Base-by-base conservation (phyloP, 306 rosid genomes). In the Lathyrus sativus region DNA sequence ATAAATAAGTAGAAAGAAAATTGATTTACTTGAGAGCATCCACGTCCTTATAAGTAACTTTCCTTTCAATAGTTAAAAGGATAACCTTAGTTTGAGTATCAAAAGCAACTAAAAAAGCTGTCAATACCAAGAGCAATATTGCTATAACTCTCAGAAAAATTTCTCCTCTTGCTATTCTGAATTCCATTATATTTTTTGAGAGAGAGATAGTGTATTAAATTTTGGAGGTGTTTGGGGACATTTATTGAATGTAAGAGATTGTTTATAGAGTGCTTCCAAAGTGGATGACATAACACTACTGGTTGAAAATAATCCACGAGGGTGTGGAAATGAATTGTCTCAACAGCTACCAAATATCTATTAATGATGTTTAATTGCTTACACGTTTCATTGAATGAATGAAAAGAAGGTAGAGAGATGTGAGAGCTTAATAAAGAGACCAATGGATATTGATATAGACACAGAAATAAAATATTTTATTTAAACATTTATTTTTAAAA, bases 31-130 rank as follows among this genome's bases (percentile, higher is more conserved):
- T 11, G 79, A 92, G 87, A 72, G 76, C 85, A 6, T 74, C 17
- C 67, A 92, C 2, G 71, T 83, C 85, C n/a, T 29, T 68, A 77
- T 74, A 89, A 59, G 96, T 79, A 58, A 87, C 98, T 49, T 68
- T 82, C 62, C 69, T 86, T 54, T 68, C 41, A 4, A 58, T 4
- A 57, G 19, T 0, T 29, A 55, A 33, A 1, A 89, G 0, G 2
- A 92, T 4, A 53, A 17, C 54, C 70, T 85, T 79, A 4, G 92
- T 80, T 74, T 92, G 82, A 54, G 82, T n/a, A 77, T 83, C 85
- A 11, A 83, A 79, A 45, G 76, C 92, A 15, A 92, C 77, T 37
- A 89, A 78, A 46, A 79, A 82, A 33, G 90, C 83, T 4, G 88
- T 79, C 38, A 80, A 43, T 11, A 78, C 70, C 49, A 83, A 67